Percentiles rank a stretch among this genome's conserved stretches.
These are phyloP conservation scores for Euryodendron excelsum DNA, from an alignment of 148 eudicot genomes.

Conservation along the genomic window DNA sequence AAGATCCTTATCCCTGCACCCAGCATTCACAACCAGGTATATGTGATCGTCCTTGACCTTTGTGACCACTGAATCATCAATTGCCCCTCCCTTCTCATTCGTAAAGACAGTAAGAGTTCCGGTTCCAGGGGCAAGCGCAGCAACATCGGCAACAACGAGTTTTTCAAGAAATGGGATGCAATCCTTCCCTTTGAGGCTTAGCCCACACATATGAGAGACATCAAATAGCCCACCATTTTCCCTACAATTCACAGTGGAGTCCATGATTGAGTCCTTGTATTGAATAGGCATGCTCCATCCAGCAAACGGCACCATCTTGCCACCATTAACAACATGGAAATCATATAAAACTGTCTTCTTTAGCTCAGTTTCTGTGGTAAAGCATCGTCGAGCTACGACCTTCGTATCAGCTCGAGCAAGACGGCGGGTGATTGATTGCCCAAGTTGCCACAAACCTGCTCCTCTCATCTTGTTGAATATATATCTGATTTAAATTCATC, in stretches of 20 bases:
- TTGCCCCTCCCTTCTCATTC: constrained; percentile 92
- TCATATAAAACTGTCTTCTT: constrained; percentile 84
- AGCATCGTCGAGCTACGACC: constrained; percentile 57
- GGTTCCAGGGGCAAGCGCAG: constrained; percentile 80
- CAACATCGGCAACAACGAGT: constrained; percentile 92
- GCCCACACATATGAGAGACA: constrained; percentile 95
- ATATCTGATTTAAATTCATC: constrained; percentile 18
- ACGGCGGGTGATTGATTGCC: constrained; percentile 86
- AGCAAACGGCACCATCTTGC: constrained; percentile 98
- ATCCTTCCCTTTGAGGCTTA: constrained; percentile 86
- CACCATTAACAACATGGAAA: constrained; percentile 86
- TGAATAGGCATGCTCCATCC: constrained; percentile 99
- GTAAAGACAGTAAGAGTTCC: constrained; percentile 89
- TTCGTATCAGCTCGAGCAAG: constrained; percentile 78
- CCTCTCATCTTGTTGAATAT: constrained; percentile 65
- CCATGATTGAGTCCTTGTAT: constrained; percentile 98
- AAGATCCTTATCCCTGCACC: constrained; percentile 97
- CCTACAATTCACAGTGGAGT: constrained; percentile 85
- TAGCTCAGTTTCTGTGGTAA: constrained; percentile 72
- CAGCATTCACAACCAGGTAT: constrained; percentile 96
- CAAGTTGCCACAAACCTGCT: constrained; percentile 91
- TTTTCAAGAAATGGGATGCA: constrained; percentile 85
- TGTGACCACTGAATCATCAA: constrained; percentile 92
- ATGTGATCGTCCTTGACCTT: constrained; percentile 84
- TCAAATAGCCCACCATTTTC: constrained; percentile 91